Conservation (phyloP, 1,284 basidiomycete species). For the Tylopilus orsonianus region DNA sequence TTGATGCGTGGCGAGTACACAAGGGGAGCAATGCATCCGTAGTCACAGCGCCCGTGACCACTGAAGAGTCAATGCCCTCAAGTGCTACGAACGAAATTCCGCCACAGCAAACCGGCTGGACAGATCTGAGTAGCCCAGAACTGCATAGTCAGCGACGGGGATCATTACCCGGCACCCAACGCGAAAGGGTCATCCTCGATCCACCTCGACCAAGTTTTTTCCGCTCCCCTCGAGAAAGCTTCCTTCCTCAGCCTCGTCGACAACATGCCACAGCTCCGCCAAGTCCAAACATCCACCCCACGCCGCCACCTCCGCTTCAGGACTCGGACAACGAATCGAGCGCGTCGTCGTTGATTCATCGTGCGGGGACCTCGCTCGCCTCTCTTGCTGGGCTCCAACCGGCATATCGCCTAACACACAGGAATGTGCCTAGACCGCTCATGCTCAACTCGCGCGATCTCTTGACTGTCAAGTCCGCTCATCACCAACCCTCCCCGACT, state of each 20-base stretch:
- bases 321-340: conserved; percentile 32
- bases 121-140: background rate
- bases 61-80: conserved; percentile 12
- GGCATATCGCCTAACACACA: conserved; percentile 29
- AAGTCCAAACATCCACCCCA: conserved; percentile 37
- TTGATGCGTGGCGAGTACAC: conserved; percentile 43
- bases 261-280: conserved; percentile 38
- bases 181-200: conserved; percentile 42
- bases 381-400: conserved; percentile 43
- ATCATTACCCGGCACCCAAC: conserved; percentile 42
- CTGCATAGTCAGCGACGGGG: conserved; percentile 32
- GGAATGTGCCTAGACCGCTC: conserved; percentile 54
- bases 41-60: conserved; percentile 5
- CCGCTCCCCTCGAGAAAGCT: conserved; percentile 56
- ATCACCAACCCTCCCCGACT: conserved; percentile 18
- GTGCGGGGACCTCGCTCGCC: conserved; percentile 40
- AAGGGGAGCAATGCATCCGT: conserved; percentile 13
- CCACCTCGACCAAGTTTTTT: conserved; percentile 60
- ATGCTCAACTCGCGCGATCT: conserved; percentile 50
- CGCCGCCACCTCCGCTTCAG: conserved; percentile 26
- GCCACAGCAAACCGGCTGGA: conserved; percentile 16
- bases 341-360: conserved; percentile 33
- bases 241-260: conserved; percentile 40
- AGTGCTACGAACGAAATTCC: conserved; percentile 21
- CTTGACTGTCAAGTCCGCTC: conserved; percentile 35